Conservation (phyloP, 2,329 filamentous ascomycete species). For the Penicillium sp. region DNA sequence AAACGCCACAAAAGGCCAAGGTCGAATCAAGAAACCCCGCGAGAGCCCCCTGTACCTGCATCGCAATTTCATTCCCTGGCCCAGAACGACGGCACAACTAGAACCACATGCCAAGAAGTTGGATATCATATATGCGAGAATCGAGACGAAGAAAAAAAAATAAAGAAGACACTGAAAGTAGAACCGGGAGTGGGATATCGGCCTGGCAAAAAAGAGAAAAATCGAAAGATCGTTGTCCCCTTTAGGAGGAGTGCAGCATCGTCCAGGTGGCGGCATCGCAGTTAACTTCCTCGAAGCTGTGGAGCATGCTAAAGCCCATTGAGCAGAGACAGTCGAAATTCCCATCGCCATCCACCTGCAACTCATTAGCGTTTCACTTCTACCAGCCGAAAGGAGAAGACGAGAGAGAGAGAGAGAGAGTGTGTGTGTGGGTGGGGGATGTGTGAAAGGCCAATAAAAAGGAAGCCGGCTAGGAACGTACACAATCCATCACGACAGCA, state of each 20-base stretch:
- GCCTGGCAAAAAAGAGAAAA: conserved; percentile 3
- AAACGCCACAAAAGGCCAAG: not conserved
- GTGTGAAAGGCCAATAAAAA: no score
- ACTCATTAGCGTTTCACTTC: conserved; percentile 34
- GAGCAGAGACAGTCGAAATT: conserved; percentile 68
- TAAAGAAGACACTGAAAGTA: conserved; percentile 1
- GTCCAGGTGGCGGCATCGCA: conserved; percentile 63
- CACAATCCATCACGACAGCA: conserved; percentile 75
- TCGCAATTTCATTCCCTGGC: conserved; percentile 2
- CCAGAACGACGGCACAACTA: conserved; percentile 2
- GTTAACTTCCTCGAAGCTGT: conserved; percentile 78
- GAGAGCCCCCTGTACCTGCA: conserved; percentile 15
- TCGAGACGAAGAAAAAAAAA: conserved; percentile 2
- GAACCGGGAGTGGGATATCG: no score
- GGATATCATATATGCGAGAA: conserved; percentile 25
- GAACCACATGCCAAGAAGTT: conserved; percentile 17
- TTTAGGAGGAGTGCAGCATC: conserved; percentile 47
- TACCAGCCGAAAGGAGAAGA: no score
- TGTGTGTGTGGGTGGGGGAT: no score
- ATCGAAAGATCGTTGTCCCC: not conserved
- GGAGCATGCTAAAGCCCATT: conserved; percentile 76
- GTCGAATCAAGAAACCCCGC: no score
- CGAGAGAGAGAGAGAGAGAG: no score
- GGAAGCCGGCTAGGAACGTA: no score
- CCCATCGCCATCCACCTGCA: conserved; percentile 68